phyloP scores from a whole-genome alignment of 2,329 filamentous ascomycete genomes.

The Aspergillus fumigatus region DNA sequence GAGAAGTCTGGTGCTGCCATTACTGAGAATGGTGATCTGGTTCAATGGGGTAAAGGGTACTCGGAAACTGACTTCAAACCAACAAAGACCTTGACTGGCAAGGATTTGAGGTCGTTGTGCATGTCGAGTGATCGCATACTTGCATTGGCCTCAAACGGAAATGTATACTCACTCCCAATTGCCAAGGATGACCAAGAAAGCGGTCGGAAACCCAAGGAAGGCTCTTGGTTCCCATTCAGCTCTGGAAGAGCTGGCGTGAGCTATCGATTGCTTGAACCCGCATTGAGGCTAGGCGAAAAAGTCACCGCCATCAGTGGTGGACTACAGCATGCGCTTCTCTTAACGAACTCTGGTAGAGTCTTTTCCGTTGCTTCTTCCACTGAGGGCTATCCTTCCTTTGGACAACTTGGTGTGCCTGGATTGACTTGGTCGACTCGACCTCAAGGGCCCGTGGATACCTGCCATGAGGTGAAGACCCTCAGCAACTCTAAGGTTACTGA shows the following conservation, averaged over 20 bases:
- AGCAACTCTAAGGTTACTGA: constrained; percentile 66
- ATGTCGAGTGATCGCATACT: constrained; percentile 81
- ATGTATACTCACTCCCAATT: constrained; percentile 79
- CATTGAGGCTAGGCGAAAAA: constrained; percentile 65
- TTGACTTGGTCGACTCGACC: constrained; percentile 76
- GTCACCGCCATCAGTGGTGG: constrained; percentile 72
- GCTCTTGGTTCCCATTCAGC: constrained; percentile 74
- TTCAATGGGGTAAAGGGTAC: constrained; percentile 86
- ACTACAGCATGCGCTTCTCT: constrained; percentile 77
- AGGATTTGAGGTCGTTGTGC: constrained; percentile 70
- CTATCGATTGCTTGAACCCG: constrained; percentile 69
- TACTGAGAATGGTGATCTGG: constrained; percentile 77
- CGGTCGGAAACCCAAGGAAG: constrained; percentile 61
- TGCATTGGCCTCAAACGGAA: constrained; percentile 67
- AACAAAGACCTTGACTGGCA: constrained; percentile 69
- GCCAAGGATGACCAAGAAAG: constrained; percentile 65
- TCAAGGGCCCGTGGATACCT: constrained; percentile 70
- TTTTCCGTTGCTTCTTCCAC: constrained; percentile 83
- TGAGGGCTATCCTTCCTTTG: constrained; percentile 71
- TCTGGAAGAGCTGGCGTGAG: constrained; percentile 54
- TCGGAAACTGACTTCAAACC: constrained; percentile 62
- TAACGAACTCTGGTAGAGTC: constrained; percentile 79
- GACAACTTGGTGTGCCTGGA: constrained; percentile 82
- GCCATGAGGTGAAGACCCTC: constrained; percentile 71
- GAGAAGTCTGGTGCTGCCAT: constrained; percentile 79